phyloP scores from a whole-genome alignment of 192 early-diverging fungal species.

The Phlyctochytrium bullatum region DNA sequence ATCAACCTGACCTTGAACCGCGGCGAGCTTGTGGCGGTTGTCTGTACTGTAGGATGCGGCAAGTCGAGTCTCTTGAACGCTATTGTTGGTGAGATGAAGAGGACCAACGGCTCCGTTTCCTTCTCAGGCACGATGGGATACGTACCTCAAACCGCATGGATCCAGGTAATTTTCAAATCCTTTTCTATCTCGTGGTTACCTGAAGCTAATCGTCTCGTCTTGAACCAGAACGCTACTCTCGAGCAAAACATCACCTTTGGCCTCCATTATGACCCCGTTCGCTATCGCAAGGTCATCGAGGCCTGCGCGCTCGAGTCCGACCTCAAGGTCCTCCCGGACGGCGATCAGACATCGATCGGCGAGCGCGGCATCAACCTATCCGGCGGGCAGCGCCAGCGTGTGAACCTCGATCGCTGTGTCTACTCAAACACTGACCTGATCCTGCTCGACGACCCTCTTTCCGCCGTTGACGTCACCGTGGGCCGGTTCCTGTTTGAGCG shows the following conservation, averaged over 20 bases:
- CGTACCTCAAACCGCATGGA: slow-evolving; percentile 83
- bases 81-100: slow-evolving; percentile 45
- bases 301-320: slow-evolving; percentile 74
- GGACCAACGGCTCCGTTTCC: slow-evolving; percentile 49
- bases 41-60: slow-evolving; percentile 64
- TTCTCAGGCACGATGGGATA: slow-evolving; percentile 72
- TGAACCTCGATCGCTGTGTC: slow-evolving; percentile 76
- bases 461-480: slow-evolving; percentile 74
- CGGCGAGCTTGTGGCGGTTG: slow-evolving; percentile 57
- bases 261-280: slow-evolving; percentile 52
- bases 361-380: slow-evolving; percentile 52
- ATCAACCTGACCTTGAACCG: slow-evolving; percentile 46
- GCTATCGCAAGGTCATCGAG: slow-evolving; percentile 65
- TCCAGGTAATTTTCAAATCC: slow-evolving; percentile 49
- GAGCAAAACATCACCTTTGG: slow-evolving; percentile 72
- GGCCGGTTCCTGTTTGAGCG: slow-evolving; percentile 71
- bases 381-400: slow-evolving; percentile 85
- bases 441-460: slow-evolving; percentile 83
- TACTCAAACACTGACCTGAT: slow-evolving; percentile 77
- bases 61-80: slow-evolving; percentile 63
- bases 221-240: slow-evolving; percentile 51
- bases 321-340: slow-evolving; percentile 58
- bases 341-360: slow-evolving; percentile 62
- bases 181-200: neutral
- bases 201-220: neutral